phyloP scores from a whole-genome alignment of 2,329 filamentous ascomycete species.

The Nothophaeocryptopus gaeumannii region DNA sequence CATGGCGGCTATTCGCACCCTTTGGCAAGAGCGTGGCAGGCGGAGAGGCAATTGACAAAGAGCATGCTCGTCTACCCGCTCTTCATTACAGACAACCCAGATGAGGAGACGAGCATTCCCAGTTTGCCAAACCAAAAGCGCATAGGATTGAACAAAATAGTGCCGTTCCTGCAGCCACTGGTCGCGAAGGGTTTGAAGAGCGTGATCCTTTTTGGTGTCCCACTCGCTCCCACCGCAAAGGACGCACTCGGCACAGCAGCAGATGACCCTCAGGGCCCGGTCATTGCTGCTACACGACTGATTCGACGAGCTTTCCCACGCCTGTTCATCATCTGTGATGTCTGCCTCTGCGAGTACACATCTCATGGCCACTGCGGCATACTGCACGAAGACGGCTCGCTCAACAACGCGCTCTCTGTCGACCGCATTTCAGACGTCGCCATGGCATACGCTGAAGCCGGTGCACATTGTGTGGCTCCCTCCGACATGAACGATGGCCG shows the following conservation, averaged over 20 bases:
- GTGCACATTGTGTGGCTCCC: conserved; percentile 93
- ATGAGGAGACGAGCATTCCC: conserved; percentile 86
- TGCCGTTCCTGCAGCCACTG: conserved; percentile 80
- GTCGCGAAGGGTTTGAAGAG: conserved; percentile 86
- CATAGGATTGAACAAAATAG: conserved; percentile 79
- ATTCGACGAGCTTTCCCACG: conserved; percentile 82
- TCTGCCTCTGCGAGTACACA: conserved; percentile 98
- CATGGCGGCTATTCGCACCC: conserved; percentile 54
- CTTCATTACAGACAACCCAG: conserved; percentile 90
- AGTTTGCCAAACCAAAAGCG: conserved; percentile 89
- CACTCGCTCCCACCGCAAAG: conserved; percentile 74
- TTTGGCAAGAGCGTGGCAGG: conserved; percentile 51
- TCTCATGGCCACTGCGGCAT: conserved; percentile 98
- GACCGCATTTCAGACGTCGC: conserved; percentile 97
- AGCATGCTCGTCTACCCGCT: conserved; percentile 98
- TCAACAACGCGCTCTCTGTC: conserved; percentile 91
- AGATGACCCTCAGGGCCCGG: conserved; percentile 88
- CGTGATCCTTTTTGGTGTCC: conserved; percentile 94
- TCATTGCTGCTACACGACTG: conserved; percentile 81
- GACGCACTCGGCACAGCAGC: conserved; percentile 88
- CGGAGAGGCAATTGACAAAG: conserved; percentile 53
- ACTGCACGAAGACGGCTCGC: conserved; percentile 81
- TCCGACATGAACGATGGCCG: conserved; percentile 99
- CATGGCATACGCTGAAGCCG: conserved; percentile 91
- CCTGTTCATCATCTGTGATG: conserved; percentile 86